A percentile compares a stretch with the other conserved stretches of the same genome.
Evolutionary conservation across 805 yeast species (phyloP).

Genomic region (Komagataella kurtzmanii): DNA sequence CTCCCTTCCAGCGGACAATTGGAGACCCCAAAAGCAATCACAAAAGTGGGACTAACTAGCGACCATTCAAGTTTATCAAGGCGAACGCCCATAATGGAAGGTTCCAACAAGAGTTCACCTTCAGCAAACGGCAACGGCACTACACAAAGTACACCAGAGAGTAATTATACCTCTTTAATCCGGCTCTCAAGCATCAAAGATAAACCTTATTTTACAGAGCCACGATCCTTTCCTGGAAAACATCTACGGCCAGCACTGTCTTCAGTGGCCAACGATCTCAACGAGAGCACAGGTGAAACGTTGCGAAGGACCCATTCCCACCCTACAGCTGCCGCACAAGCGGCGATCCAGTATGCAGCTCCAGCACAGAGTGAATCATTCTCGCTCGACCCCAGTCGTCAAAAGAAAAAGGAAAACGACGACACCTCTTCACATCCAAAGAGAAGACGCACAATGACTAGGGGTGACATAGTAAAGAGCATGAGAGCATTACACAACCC

Average conservation of each 20-base stretch:
- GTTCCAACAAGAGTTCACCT: not conserved
- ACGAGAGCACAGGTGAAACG: not conserved
- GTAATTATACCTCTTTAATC: not conserved
- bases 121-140: not conserved
- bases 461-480: not conserved
- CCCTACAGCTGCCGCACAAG: not conserved
- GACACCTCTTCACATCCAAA: not conserved
- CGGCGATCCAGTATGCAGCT: not conserved
- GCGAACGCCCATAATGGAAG: not conserved
- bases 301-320: not conserved
- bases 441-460: not conserved
- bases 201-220: not conserved
- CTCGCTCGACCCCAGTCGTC: not conserved
- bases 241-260: not conserved
- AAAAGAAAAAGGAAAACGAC: not conserved
- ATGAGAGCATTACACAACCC: not conserved
- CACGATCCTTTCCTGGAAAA: not conserved
- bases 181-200: not conserved
- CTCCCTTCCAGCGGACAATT: not conserved
- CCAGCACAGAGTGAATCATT: not conserved
- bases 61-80: too few species aligned
- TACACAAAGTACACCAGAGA: not conserved
- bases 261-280: not conserved
- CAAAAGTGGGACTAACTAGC: not conserved
- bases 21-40: not conserved